These are phyloP conservation scores for Phytophthora multivora DNA, from an alignment of 352 stramenopile genomes.

Conservation along the genomic window DNA sequence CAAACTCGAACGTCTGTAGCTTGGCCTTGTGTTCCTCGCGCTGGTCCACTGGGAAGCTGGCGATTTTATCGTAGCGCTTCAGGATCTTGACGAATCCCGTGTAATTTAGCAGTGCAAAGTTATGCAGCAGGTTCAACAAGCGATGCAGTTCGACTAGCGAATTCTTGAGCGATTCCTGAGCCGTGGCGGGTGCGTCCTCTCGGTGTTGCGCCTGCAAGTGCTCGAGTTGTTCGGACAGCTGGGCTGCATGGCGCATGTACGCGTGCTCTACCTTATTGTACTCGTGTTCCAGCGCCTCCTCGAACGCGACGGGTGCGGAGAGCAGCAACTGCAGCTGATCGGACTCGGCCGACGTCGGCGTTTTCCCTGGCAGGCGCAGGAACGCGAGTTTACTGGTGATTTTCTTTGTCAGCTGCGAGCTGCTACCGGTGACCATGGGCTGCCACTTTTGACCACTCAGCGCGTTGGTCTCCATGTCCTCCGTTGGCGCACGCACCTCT, in stretches of 20 bases:
- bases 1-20: conserved; percentile 67
- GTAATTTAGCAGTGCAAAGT: conserved; percentile 98
- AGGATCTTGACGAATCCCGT: conserved; percentile 98
- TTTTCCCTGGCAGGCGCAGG: conserved; percentile 22
- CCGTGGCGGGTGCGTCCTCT: conserved; percentile 52
- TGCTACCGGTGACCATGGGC: conserved; percentile 30
- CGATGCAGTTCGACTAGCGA: conserved; percentile 94
- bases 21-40: conserved; percentile 51
- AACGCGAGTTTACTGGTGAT: conserved; percentile 35
- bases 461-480: conserved; percentile 34
- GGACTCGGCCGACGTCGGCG: conserved; percentile 19
- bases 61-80: conserved; percentile 93
- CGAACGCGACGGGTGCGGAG: conserved; percentile 60
- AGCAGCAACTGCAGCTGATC: conserved; percentile 44
- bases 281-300: conserved; percentile 79
- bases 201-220: conserved; percentile 79
- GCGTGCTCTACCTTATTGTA: conserved; percentile 93
- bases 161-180: conserved; percentile 92
- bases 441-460: conserved; percentile 37
- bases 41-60: conserved; percentile 39
- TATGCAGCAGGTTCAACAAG: conserved; percentile 93
- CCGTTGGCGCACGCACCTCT: conserved; percentile 9
- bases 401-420: conserved; percentile 17
- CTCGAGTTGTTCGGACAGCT: conserved; percentile 86
- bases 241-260: conserved; percentile 84